These are phyloP conservation scores for Paramecium sexaurelia DNA, from an alignment of 73 alveolate species.

Conservation along the genomic window DNA sequence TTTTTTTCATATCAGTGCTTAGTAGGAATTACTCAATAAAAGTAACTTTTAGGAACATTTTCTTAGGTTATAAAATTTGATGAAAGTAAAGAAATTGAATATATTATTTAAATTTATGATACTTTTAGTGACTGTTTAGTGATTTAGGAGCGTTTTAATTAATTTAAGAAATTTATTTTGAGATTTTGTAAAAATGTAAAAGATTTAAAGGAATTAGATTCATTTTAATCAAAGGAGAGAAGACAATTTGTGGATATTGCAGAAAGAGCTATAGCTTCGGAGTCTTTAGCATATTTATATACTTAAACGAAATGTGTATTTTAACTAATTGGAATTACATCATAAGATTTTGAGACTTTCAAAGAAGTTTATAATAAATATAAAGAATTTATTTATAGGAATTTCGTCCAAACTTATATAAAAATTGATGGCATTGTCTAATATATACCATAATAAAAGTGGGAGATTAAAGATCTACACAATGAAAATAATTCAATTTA, in stretches of 20 bases:
- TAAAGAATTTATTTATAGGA: conserved; percentile 5
- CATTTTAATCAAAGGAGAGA: not conserved
- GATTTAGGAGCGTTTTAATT: not conserved
- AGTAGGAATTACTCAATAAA: not conserved
- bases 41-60: not conserved
- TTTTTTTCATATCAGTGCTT: conserved; percentile 3
- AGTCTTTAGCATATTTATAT: not conserved
- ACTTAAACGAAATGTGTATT: not conserved
- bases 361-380: not conserved
- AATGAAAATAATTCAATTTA: conserved; percentile 23
- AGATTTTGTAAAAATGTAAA: not conserved
- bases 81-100: conserved; percentile 25
- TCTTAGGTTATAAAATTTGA: not conserved
- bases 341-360: not conserved
- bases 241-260: conserved; percentile 10
- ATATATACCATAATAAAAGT: not conserved
- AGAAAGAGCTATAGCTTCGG: conserved; percentile 52
- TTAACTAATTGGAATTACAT: not conserved
- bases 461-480: conserved; percentile 40
- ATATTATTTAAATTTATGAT: not conserved
- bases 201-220: conserved; percentile 4
- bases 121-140: conserved; percentile 19
- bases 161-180: not conserved
- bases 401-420: not conserved
- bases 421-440: conserved; percentile 22